Conservation (phyloP, 164 flowering plant genomes). For the Cinnamomum micranthum region DNA sequence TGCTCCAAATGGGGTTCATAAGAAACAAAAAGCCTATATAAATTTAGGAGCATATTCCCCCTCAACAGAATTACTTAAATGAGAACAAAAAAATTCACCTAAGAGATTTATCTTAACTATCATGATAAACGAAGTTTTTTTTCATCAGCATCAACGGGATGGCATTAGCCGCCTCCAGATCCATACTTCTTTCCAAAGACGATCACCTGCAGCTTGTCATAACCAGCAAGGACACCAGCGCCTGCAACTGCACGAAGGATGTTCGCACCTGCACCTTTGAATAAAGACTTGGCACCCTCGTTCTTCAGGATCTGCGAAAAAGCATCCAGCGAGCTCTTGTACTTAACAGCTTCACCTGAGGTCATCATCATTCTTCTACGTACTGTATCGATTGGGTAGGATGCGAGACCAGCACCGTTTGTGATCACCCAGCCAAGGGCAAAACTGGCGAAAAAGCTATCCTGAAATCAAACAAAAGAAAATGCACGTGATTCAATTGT, state of each 20-base stretch:
- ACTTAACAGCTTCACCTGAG: conserved; percentile 45
- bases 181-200: conserved; percentile 68
- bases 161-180: conserved; percentile 50
- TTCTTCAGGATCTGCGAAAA: conserved; percentile 35
- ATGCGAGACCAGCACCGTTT: conserved; percentile 65
- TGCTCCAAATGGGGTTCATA: not conserved
- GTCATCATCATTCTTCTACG: conserved; percentile 53
- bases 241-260: conserved; percentile 57
- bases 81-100: not conserved
- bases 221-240: conserved; percentile 75
- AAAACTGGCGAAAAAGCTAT: conserved; percentile 71
- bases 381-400: conserved; percentile 50
- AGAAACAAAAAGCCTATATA: not conserved
- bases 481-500: not conserved
- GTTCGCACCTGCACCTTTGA: conserved; percentile 52
- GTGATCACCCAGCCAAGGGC: conserved; percentile 68
- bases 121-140: conserved; percentile 14
- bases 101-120: not conserved
- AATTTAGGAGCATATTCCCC: conserved; percentile 2
- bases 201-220: conserved; percentile 64
- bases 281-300: conserved; percentile 41
- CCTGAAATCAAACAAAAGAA: conserved; percentile 33
- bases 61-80: conserved; percentile 22
- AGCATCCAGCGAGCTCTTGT: conserved; percentile 41
- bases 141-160: conserved; percentile 43